These are phyloP conservation scores for Serendipita sp. DNA, from an alignment of 1,284 basidiomycete species.

Conservation along the genomic window DNA sequence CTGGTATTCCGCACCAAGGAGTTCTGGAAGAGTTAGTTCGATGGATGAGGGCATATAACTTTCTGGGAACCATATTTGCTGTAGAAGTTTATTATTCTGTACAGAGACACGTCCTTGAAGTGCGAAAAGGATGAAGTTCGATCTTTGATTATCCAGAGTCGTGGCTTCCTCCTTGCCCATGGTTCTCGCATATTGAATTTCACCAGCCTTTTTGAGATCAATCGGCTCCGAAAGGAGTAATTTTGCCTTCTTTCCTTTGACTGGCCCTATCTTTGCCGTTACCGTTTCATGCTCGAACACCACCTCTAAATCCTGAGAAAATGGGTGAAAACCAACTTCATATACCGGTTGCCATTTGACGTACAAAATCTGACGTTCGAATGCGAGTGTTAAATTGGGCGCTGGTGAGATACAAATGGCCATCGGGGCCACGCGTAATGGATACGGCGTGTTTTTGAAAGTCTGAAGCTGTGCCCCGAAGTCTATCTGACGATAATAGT, in stretches of 20 bases:
- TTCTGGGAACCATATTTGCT: not conserved
- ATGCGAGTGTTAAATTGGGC: not conserved
- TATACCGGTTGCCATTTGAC: not conserved
- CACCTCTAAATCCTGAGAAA: not conserved
- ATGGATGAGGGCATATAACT: too few species aligned
- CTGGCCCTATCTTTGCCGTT: not conserved
- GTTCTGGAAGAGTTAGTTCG: not conserved
- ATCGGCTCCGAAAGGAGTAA: not conserved
- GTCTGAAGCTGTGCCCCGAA: not conserved
- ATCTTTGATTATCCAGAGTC: not conserved
- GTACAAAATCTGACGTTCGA: not conserved
- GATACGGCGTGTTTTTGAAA: not conserved
- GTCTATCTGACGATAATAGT: not conserved
- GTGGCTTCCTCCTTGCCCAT: constrained; percentile 4
- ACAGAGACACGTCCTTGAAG: not conserved
- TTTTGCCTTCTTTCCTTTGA: not conserved
- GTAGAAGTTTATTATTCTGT: not conserved
- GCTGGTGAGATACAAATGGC: not conserved
- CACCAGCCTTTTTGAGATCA: not conserved
- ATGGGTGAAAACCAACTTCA: not conserved
- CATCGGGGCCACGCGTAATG: not conserved
- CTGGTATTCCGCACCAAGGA: not conserved
- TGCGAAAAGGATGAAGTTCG: constrained; percentile 4
- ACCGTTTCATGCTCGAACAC: not conserved
- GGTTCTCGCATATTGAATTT: not conserved